Percentiles rank a stretch among this genome's conserved stretches.
Evolutionary conservation across 1,139 yeast species (phyloP).

Genomic region (Debaryomycetaceae sp.): DNA sequence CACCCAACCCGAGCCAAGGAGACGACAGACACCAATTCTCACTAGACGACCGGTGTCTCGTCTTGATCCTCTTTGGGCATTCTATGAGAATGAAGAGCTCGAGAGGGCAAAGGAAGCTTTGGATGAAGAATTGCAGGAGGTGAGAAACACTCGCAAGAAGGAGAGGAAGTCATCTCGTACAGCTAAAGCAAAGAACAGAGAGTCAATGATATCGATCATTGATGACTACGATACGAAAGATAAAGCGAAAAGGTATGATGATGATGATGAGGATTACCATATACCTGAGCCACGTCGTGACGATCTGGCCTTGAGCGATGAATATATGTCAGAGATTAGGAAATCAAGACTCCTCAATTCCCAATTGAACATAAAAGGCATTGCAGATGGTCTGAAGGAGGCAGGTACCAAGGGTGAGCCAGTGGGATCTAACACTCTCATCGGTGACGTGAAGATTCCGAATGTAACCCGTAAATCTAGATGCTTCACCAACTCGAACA

Average conservation of each 20-base stretch:
- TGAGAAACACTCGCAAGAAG: conserved; percentile 2
- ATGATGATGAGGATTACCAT: conserved; percentile 16
- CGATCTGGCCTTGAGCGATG: conserved; percentile 40
- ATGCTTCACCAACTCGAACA: conserved; percentile 57
- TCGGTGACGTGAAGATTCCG: conserved; percentile 65
- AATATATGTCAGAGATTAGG: conserved; percentile 42
- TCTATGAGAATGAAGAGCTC: conserved; percentile 47
- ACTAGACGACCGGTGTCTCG: conserved; percentile 65
- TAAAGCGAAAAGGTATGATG: conserved; percentile 12
- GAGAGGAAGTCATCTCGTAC: neutral
- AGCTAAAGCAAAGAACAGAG: conserved; percentile 22
- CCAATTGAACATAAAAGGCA: conserved; percentile 34
- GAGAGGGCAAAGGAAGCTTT: conserved; percentile 44
- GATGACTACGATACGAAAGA: conserved; percentile 13
- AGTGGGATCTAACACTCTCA: conserved; percentile 28
- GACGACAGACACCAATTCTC: conserved; percentile 42
- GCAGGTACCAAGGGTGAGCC: conserved; percentile 18
- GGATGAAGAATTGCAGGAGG: conserved; percentile 32
- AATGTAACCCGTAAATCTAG: conserved; percentile 67
- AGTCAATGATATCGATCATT: conserved; percentile 37
- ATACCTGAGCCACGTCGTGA: conserved; percentile 40
- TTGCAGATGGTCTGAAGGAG: conserved; percentile 8
- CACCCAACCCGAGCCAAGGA: conserved; percentile 38
- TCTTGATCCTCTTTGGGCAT: conserved; percentile 61
- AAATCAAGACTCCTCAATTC: conserved; percentile 44